phyloP scores from a whole-genome alignment of 2,329 filamentous ascomycete species.

The Ramichloridium luteum region DNA sequence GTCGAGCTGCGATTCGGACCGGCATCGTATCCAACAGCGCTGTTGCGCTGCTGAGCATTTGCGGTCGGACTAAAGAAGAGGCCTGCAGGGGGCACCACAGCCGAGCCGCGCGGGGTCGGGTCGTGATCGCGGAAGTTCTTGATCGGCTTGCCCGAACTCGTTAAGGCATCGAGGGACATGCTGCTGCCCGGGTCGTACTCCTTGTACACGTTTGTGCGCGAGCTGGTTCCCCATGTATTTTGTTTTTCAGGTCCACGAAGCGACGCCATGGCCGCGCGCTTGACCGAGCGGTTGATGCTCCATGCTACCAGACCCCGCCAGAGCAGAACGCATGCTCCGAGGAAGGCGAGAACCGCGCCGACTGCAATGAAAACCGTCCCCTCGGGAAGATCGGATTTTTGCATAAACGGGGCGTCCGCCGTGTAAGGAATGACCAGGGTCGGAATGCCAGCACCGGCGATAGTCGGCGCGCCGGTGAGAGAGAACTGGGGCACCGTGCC shows the following conservation, averaged over 20 bases:
- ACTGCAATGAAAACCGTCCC: slow-evolving; percentile 95
- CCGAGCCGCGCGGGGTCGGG: slow-evolving; percentile 3
- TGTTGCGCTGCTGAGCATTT: slow-evolving; percentile 37
- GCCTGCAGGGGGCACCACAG: slow-evolving; percentile 46
- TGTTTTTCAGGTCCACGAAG: slow-evolving; percentile 33
- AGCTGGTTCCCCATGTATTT: slow-evolving; percentile 11
- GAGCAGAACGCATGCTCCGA: slow-evolving; percentile 66
- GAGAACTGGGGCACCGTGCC: slow-evolving; percentile 17
- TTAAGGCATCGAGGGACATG: slow-evolving; percentile 44
- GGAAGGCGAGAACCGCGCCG: slow-evolving; percentile 72
- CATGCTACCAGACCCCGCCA: slow-evolving; percentile 85
- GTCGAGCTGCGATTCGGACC: slow-evolving; percentile 56
- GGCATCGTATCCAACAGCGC: slow-evolving; percentile 9
- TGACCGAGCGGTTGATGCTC: slow-evolving; percentile 82
- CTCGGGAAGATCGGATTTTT: slow-evolving; percentile 70
- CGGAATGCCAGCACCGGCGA: slow-evolving; percentile 49
- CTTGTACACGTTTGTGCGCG: slow-evolving; percentile 28
- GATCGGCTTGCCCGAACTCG: slow-evolving; percentile 27
- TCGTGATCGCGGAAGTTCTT: slow-evolving; percentile 18
- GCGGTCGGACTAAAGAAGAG: slow-evolving; percentile 96
- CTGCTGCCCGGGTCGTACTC: slow-evolving; percentile 38
- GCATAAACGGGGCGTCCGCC: slow-evolving; percentile 79
- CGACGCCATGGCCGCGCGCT: slow-evolving; percentile 67
- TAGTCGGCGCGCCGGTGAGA: slow-evolving; percentile 38
- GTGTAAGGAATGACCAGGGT: slow-evolving; percentile 70